Conservation (phyloP, 2,329 filamentous ascomycete genomes). For the Fusarium sp. region DNA sequence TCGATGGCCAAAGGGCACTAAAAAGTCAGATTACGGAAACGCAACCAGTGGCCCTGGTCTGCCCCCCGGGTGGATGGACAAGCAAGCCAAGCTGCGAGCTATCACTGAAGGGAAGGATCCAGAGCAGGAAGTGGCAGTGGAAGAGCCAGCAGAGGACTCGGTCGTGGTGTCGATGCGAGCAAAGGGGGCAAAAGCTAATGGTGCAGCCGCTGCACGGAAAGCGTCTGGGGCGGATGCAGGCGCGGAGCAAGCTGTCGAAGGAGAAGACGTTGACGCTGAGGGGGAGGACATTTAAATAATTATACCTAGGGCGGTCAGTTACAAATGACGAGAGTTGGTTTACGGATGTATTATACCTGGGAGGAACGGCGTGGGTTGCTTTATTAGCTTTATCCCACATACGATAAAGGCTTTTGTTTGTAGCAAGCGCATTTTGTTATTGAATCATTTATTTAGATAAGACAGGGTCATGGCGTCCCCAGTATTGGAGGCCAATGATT, state of each 20-base stretch:
- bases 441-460: slow-evolving; percentile 26
- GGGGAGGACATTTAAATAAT: slow-evolving; percentile 51
- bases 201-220: slow-evolving; percentile 20
- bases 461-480: slow-evolving; percentile 1
- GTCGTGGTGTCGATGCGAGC: slow-evolving; percentile 49
- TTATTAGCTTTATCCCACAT: slow-evolving; percentile 22
- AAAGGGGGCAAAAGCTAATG: slow-evolving; percentile 41
- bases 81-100: slow-evolving; percentile 35
- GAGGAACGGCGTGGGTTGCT: slow-evolving; percentile 30
- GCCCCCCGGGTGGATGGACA: slow-evolving; percentile 67
- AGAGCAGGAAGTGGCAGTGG: slow-evolving; percentile 21
- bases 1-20: slow-evolving; percentile 75
- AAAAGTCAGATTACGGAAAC: slow-evolving; percentile 76
- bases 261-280: slow-evolving; percentile 52
- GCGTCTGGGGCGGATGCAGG: slow-evolving; percentile 30
- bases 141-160: slow-evolving; percentile 51
- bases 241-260: slow-evolving; percentile 28
- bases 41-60: slow-evolving; percentile 74
- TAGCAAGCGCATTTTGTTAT: slow-evolving; percentile 39
- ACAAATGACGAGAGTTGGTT: slow-evolving; percentile 6
- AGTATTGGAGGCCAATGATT: slow-evolving; percentile 8
- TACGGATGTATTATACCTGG: slow-evolving; percentile 42
- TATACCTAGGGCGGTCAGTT: slow-evolving; percentile 7
- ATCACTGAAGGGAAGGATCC: slow-evolving; percentile 34
- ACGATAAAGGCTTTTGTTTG: slow-evolving; percentile 22